phyloP scores from a whole-genome alignment of 305 asterid species.

The Euphrasia arctica region DNA sequence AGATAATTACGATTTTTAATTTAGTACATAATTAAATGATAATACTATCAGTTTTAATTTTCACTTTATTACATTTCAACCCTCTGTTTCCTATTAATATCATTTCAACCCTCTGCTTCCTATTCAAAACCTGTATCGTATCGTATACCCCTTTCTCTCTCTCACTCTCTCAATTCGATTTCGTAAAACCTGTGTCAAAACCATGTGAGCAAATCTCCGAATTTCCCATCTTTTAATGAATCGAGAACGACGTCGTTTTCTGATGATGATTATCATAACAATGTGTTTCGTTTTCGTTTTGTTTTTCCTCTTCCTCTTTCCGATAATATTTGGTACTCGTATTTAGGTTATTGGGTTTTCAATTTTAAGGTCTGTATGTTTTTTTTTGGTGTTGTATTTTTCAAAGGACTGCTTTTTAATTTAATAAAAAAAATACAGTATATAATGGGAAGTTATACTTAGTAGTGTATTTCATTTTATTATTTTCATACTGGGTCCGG shows the following conservation, averaged over 20 bases:
- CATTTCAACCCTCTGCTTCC: constrained; percentile 22
- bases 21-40: too few relatives aligned
- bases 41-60: not conserved
- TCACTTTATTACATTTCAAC: constrained; percentile 23
- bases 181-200: constrained; percentile 22
- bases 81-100: constrained; percentile 37
- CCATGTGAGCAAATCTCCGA: constrained; percentile 58
- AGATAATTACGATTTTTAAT: too few relatives aligned
- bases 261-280: constrained; percentile 1
- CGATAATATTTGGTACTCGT: constrained; percentile 16
- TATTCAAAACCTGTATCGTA: not conserved
- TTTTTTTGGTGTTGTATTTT: constrained; percentile 14
- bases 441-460: constrained; percentile 29
- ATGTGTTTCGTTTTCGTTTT: constrained; percentile 17
- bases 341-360: constrained; percentile 35
- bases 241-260: constrained; percentile 24
- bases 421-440: constrained; percentile 2
- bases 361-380: constrained; percentile 26
- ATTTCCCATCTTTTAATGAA: constrained; percentile 16
- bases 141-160: constrained; percentile 31
- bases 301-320: constrained; percentile 16
- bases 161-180: constrained; percentile 37
- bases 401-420: constrained; percentile 5
- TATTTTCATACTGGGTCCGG: not conserved
- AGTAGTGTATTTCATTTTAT: constrained; percentile 3